Base-by-base conservation (phyloP, 306 rosid species). In the Prinsepia uniflora region DNA sequence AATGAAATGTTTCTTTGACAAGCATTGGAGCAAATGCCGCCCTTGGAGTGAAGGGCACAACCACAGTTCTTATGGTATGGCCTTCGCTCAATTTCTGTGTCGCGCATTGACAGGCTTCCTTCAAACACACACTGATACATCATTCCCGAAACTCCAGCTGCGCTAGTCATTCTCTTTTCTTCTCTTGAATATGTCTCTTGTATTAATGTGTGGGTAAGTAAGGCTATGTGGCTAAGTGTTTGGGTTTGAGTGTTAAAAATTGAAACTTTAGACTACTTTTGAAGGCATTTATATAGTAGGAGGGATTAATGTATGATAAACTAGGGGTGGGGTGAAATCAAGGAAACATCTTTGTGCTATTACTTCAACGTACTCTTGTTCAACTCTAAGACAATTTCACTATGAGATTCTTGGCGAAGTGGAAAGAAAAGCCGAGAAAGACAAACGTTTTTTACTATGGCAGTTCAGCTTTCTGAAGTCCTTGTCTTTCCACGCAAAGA, bases 11-110 rank as follows among this genome's bases (percentile, higher is more conserved):
- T 64, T 52, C 68, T 79, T 15, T 68, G 65, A 59, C 54, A 39
- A 60, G 50, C 19, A 14, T 36, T 56, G 41, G 13, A 56, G 8
- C 48, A 17, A 34, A 19, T 17, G 46, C 69, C 12, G 0, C 34
- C 72, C 72, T 36, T 67, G 72, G 48, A 67, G 78, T 72, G 78
- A n/a, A 78, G 74, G 1, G 74, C 74, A 30, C 82, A 78, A 12
- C 58, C 42, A 63, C 82, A 78, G 71, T 75, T 75, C 45, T 72
- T 75, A 65, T 79, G 96, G 84, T 86, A 89, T 22, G 96, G 98
- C 71, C 96, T 84, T 59, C 95, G 12, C 59, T 84, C 87, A 45
- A 83, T 72, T 55, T 79, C 87, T n/a, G 18, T 81, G 70, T 52
- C 56, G 19, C 17, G 56, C 56, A 52, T 52, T 52, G 56, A 52